Percentiles rank a stretch among this genome's conserved stretches.
Evolutionary conservation across 202 grass and related monocot species (phyloP).

Genomic region (Sporobolus alterniflorus): DNA sequence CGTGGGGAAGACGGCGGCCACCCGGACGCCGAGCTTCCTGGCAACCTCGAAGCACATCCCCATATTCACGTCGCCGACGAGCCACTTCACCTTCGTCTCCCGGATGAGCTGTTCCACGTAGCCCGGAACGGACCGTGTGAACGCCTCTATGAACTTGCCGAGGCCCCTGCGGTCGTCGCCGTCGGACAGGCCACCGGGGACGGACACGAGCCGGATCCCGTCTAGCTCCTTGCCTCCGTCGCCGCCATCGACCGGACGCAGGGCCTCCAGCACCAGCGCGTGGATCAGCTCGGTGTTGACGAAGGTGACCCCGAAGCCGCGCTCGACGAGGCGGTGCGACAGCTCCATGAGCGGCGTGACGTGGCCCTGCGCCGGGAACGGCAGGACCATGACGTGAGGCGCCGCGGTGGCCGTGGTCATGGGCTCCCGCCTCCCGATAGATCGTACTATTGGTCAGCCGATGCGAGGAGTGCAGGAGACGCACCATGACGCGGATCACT

Average conservation of each 20-base stretch:
- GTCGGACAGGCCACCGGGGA: slow-evolving; percentile 49
- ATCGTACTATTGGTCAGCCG: too few species aligned
- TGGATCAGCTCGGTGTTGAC: slow-evolving; percentile 63
- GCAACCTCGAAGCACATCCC: slow-evolving; percentile 33
- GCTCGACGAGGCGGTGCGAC: slow-evolving; percentile 38
- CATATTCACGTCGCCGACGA: slow-evolving; percentile 15
- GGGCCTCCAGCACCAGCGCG: slow-evolving; percentile 12
- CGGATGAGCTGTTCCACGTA: not conserved
- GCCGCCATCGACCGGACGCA: not conserved
- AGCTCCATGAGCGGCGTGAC: slow-evolving; percentile 63
- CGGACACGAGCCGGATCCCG: slow-evolving; percentile 36
- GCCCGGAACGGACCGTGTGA: not conserved
- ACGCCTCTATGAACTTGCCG: slow-evolving; percentile 23
- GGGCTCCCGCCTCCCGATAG: too few species aligned
- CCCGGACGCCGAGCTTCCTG: slow-evolving; percentile 27
- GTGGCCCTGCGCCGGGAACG: slow-evolving; percentile 61
- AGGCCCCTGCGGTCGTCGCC: slow-evolving; percentile 57
- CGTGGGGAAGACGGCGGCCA: slow-evolving; percentile 17
- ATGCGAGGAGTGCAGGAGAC: too few species aligned
- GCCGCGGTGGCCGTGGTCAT: not conserved
- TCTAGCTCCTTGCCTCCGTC: slow-evolving; percentile 3
- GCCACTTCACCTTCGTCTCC: slow-evolving; percentile 43
- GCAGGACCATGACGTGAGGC: slow-evolving; percentile 47
- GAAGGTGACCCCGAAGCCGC: slow-evolving; percentile 50
- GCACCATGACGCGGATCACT: too few species aligned